These are phyloP conservation scores for Cryptosporidium bovis DNA, from an alignment of 169 alveolate species.

Conservation along the genomic window DNA sequence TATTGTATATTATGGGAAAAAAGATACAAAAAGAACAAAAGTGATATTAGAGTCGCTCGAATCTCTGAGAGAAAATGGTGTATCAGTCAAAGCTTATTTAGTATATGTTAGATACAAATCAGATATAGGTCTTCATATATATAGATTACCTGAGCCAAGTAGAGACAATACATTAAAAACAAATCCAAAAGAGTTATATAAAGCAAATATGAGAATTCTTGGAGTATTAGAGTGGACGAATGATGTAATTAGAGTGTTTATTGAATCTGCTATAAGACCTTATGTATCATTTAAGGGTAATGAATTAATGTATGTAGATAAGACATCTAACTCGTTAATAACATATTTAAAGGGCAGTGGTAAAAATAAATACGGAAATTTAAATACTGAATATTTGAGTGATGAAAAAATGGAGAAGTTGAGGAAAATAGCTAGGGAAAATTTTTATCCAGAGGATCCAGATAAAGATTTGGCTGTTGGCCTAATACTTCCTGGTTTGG, in stretches of 20 bases:
- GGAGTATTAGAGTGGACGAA: slow-evolving; percentile 53
- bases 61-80: slow-evolving; percentile 5
- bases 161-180: not conserved
- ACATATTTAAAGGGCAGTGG: slow-evolving; percentile 16
- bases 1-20: slow-evolving; percentile 53
- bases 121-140: slow-evolving; percentile 58
- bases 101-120: slow-evolving; percentile 59
- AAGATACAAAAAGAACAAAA: slow-evolving; percentile 50
- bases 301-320: slow-evolving; percentile 35
- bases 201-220: slow-evolving; percentile 18
- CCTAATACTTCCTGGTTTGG: slow-evolving; percentile 23
- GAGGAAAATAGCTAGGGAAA: slow-evolving; percentile 14
- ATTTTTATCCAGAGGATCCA: slow-evolving; percentile 66
- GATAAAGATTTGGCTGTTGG: slow-evolving; percentile 41
- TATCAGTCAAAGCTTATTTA: slow-evolving; percentile 25
- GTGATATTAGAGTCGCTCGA: not conserved
- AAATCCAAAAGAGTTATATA: slow-evolving; percentile 19
- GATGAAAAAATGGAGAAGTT: slow-evolving; percentile 13
- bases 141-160: slow-evolving; percentile 49
- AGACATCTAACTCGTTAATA: slow-evolving; percentile 36
- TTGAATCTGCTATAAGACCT: slow-evolving; percentile 48
- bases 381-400: slow-evolving; percentile 3
- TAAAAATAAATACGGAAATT: not conserved
- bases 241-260: not conserved
- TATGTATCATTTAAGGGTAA: slow-evolving; percentile 51